Conservation (phyloP, 1,284 basidiomycete species). For the Agaricales sp. region DNA sequence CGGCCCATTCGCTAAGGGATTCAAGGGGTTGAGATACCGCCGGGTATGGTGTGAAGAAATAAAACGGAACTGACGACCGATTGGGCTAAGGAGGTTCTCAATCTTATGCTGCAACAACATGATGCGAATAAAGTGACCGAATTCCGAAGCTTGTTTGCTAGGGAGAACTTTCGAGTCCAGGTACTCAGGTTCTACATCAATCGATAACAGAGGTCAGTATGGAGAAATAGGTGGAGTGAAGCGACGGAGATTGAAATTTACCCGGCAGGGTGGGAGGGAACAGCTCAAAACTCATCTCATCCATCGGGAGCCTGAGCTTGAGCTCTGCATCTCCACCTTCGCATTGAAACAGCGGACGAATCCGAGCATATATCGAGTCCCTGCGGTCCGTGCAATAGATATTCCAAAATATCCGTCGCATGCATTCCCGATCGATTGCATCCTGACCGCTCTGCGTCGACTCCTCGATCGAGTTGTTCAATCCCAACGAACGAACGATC, state of each 20-base stretch:
- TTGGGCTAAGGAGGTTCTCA: slow-evolving; percentile 34
- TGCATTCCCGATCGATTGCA: background rate
- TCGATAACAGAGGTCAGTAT: slow-evolving; percentile 12
- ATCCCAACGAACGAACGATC: slow-evolving; percentile 23
- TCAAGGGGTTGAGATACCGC: too few species aligned
- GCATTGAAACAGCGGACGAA: slow-evolving; percentile 3
- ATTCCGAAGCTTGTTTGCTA: slow-evolving; percentile 44
- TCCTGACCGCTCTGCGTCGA: slow-evolving; percentile 48
- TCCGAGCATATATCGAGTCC: slow-evolving; percentile 10
- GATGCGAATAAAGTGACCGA: slow-evolving; percentile 61
- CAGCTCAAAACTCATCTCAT: slow-evolving; percentile 70
- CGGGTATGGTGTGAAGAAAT: too few species aligned
- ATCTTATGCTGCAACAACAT: slow-evolving; percentile 50
- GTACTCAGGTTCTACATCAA: slow-evolving; percentile 49
- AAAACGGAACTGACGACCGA: background rate
- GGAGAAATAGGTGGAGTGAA: too few species aligned
- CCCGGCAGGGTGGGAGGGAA: slow-evolving; percentile 47
- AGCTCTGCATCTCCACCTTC: slow-evolving; percentile 46
- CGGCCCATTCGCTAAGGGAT: too few species aligned
- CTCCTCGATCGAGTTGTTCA: slow-evolving; percentile 50
- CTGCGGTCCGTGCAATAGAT: slow-evolving; percentile 46
- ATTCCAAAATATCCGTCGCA: slow-evolving; percentile 61
- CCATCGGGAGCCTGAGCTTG: slow-evolving; percentile 57
- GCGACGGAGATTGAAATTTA: slow-evolving; percentile 22
- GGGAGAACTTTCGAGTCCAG: slow-evolving; percentile 43